Conservation (phyloP, 2,329 filamentous ascomycete genomes). For the Arthrocladium fulminans region DNA sequence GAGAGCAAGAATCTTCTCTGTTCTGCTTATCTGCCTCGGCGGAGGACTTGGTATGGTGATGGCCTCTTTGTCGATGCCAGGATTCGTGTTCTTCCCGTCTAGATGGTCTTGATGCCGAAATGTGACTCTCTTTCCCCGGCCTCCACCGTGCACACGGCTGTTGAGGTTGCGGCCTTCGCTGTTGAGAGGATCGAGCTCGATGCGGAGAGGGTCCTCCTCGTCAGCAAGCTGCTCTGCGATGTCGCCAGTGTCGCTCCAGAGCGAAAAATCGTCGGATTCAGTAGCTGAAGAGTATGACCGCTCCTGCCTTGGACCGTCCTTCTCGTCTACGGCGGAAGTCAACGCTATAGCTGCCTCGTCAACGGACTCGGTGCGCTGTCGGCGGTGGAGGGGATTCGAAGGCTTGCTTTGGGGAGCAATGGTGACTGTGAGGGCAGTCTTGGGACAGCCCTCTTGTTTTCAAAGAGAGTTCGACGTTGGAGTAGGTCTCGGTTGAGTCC, state of each 20-base stretch:
- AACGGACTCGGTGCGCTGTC: not conserved
- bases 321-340: slow-evolving; percentile 36
- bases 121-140: slow-evolving; percentile 22
- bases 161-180: slow-evolving; percentile 32
- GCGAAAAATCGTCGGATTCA: slow-evolving; percentile 59
- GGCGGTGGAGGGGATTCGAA: slow-evolving; percentile 5
- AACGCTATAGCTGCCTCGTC: slow-evolving; percentile 28
- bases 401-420: slow-evolving; percentile 65
- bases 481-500: slow-evolving; percentile 10
- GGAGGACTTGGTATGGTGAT: slow-evolving; percentile 69
- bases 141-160: slow-evolving; percentile 18
- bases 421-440: slow-evolving; percentile 71
- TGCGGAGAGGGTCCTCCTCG: slow-evolving; percentile 70
- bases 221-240: slow-evolving; percentile 82
- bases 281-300: slow-evolving; percentile 42
- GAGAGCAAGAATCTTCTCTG: slow-evolving; percentile 62
- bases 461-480: slow-evolving; percentile 1
- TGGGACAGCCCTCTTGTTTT: slow-evolving; percentile 54
- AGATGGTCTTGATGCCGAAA: slow-evolving; percentile 26
- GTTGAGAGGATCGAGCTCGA: slow-evolving; percentile 49
- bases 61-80: slow-evolving; percentile 56
- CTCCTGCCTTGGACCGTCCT: slow-evolving; percentile 41
- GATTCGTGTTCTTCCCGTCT: slow-evolving; percentile 34
- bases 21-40: slow-evolving; percentile 54
- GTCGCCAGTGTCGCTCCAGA: slow-evolving; percentile 92